Evolutionary conservation across 306 rosid genomes (phyloP), one percentile per base, ranked within the genome.

Genomic region (Cucurbita moschata): DNA sequence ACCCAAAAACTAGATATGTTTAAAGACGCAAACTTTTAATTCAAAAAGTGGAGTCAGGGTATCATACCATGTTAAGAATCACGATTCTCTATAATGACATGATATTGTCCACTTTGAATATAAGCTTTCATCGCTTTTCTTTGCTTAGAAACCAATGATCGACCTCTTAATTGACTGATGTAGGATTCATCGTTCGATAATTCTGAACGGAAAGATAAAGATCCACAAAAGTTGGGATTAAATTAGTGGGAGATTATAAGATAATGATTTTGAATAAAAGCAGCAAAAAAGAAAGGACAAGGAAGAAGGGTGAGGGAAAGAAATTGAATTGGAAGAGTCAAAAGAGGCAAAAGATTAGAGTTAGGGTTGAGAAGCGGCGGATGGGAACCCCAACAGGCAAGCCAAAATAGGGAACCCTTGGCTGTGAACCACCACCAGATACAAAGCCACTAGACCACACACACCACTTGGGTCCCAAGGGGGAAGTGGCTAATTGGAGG

Each of bases 351-450:
- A 8, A 12, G 16, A 66, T 10, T 8, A 16, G 18, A 18, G 6
- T 49, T 2, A 6, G 58, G n/a, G 53, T 14, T 47, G 89, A 0
- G 86, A 87, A 86, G 88, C 76, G 96, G 91, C 96, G 93, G 58
- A 80, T 85, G 83, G 96, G 83, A 56, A 55, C 23, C 72, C 84
- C 83, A 87, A 83, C 71, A 72, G 96, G 79, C 92, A 82, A 80
- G 39, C 74, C 39, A 43, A 38, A 77, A 77, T 71, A 81, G 77
- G 58, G 19, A 50, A 39, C 69, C 30, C 62, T 47, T 80, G 46
- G 50, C 57, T 70, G 39, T 71, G 38, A 40, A 61, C 79, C 37
- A 75, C 35, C 35, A 30, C 35, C 35, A 30, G 35, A 30, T 3
- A 30, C 35, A 30, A 30, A 30, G 35, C 35, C 35, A 30, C 69